Percentiles rank a stretch among this genome's conserved stretches.
These are phyloP conservation scores for Narthecium ossifragum DNA, from an alignment of 106 monocot species.

Conservation along the genomic window DNA sequence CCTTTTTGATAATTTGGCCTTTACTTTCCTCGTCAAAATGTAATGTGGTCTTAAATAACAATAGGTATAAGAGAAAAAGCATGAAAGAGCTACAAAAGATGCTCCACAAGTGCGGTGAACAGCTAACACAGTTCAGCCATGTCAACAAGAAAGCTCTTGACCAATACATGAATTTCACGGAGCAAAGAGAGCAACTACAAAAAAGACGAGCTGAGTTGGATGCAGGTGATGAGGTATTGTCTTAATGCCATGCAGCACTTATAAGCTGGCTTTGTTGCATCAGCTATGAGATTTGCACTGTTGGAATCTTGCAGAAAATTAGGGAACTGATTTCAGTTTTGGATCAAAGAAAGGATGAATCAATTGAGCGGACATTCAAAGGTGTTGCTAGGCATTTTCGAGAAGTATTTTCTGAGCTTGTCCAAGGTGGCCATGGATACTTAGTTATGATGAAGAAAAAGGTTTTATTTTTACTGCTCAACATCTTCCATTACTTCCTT, in stretches of 20 bases:
- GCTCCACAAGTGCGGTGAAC: slow-evolving; percentile 88
- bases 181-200: slow-evolving; percentile 92
- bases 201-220: slow-evolving; percentile 90
- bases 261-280: neutral
- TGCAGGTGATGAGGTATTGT: slow-evolving; percentile 80
- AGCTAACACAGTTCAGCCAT: slow-evolving; percentile 94
- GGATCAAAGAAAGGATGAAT: slow-evolving; percentile 98
- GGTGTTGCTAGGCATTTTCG: slow-evolving; percentile 96
- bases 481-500: too few relatives aligned
- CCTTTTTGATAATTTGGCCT: too few relatives aligned
- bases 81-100: slow-evolving; percentile 85
- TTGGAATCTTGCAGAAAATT: slow-evolving; percentile 74
- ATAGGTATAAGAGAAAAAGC: slow-evolving; percentile 83
- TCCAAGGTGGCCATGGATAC: slow-evolving; percentile 93
- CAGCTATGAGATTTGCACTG: slow-evolving; percentile 2
- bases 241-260: neutral
- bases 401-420: slow-evolving; percentile 95
- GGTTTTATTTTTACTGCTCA: slow-evolving; percentile 39
- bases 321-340: slow-evolving; percentile 87
- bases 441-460: slow-evolving; percentile 99
- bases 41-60: slow-evolving; percentile 22
- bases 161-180: slow-evolving; percentile 94
- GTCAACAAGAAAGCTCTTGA: slow-evolving; percentile 98
- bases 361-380: slow-evolving; percentile 97
- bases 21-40: too few relatives aligned